Percentiles rank a stretch among this genome's conserved stretches.
Conservation (phyloP, 768 basidiomycete species). For the Tylopilus cervinicoccineus region DNA sequence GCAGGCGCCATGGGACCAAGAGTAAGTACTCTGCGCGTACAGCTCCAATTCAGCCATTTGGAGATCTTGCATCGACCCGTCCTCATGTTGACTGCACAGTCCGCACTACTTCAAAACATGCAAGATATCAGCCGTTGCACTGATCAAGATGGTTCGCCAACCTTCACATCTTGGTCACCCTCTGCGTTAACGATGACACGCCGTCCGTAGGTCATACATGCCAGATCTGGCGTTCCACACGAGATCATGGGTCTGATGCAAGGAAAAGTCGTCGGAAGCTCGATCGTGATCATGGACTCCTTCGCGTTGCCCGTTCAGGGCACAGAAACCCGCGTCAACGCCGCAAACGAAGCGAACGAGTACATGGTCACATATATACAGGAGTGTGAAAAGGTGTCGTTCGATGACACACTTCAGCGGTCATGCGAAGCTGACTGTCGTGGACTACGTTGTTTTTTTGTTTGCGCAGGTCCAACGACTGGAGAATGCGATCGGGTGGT, state of each 20-base stretch:
- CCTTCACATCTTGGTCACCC: background rate
- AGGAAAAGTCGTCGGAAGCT: conserved; percentile 81
- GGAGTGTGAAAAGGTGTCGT: conserved; percentile 69
- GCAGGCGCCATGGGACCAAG: conserved; percentile 80
- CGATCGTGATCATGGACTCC: conserved; percentile 88
- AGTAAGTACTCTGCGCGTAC: conserved; percentile 47
- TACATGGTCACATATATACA: conserved; percentile 96
- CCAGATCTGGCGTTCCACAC: conserved; percentile 93
- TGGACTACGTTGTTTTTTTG: background rate
- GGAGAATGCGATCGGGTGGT: conserved; percentile 94
- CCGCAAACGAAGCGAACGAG: conserved; percentile 91
- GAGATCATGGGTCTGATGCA: conserved; percentile 99
- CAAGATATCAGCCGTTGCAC: conserved; percentile 91
- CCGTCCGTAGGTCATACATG: conserved; percentile 83
- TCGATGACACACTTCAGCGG: background rate
- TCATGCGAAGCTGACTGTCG: background rate
- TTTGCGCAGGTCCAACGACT: conserved; percentile 65
- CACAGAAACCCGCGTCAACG: conserved; percentile 97
- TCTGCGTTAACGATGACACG: background rate
- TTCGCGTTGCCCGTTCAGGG: conserved; percentile 97
- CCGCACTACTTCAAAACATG: conserved; percentile 83
- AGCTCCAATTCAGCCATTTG: conserved; percentile 2
- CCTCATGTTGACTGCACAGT: conserved; percentile 34
- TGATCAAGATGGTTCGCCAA: conserved; percentile 83
- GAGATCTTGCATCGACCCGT: background rate